These are phyloP conservation scores for Hymenoscyphus albidus DNA, from an alignment of 2,329 filamentous ascomycete genomes.

Conservation along the genomic window DNA sequence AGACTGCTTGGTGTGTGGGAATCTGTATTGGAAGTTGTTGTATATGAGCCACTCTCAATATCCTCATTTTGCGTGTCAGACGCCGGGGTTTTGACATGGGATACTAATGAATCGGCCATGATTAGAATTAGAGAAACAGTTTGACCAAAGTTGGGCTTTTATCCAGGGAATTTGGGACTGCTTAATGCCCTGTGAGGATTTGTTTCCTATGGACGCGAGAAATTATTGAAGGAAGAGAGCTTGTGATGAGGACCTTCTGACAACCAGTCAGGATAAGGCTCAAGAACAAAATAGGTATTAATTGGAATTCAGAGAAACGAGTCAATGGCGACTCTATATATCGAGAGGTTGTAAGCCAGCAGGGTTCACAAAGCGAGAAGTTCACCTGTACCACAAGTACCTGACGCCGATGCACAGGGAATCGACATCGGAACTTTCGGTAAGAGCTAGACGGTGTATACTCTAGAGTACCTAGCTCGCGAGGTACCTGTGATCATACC, in stretches of 20 bases:
- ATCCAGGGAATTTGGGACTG: background rate
- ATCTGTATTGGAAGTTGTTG: constrained; percentile 31
- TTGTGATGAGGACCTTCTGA: background rate
- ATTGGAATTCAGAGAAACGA: background rate
- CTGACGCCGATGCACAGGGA: too few species aligned
- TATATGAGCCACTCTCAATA: constrained; percentile 22
- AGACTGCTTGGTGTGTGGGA: constrained; percentile 29
- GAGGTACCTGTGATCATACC: too few species aligned
- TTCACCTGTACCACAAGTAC: constrained; percentile 13
- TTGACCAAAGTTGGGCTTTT: background rate
- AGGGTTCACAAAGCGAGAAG: constrained; percentile 22
- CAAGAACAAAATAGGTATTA: background rate
- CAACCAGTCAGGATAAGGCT: background rate
- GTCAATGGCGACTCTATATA: background rate
- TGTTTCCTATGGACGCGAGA: background rate
- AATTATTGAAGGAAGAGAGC: background rate
- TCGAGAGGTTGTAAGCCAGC: background rate
- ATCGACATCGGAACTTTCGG: too few species aligned
- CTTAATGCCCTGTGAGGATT: too few species aligned
- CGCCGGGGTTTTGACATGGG: constrained; percentile 26
- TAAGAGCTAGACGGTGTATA: too few species aligned
- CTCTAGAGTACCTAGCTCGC: too few species aligned
- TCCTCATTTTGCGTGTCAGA: constrained; percentile 29
- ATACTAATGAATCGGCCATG: constrained; percentile 26
- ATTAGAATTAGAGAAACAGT: background rate